phyloP scores from a whole-genome alignment of 2,329 filamentous ascomycete species.

The Paracoccidioides lutzii region DNA sequence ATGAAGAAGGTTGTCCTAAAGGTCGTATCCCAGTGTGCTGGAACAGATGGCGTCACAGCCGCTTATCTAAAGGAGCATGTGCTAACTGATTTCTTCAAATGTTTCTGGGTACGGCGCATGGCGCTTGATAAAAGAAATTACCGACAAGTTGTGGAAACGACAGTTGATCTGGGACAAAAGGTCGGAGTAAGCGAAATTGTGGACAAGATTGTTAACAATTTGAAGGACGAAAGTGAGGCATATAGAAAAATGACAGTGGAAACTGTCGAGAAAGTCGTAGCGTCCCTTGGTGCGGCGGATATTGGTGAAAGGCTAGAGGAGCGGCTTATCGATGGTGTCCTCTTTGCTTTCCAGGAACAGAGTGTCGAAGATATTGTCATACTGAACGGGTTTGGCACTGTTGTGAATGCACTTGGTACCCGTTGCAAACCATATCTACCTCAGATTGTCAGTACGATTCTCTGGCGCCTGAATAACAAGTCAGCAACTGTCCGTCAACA shows the following conservation, averaged over 20 bases:
- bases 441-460: constrained; percentile 91
- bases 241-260: constrained; percentile 99
- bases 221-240: constrained; percentile 95
- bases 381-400: constrained; percentile 93
- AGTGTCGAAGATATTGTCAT: constrained; percentile 92
- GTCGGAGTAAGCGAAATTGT: constrained; percentile 95
- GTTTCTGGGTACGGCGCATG: constrained; percentile 96
- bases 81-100: constrained; percentile 93
- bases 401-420: constrained; percentile 86
- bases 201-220: constrained; percentile 80
- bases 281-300: constrained; percentile 82
- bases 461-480: constrained; percentile 97
- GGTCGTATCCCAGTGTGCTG: constrained; percentile 89
- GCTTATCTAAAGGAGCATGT: constrained; percentile 93
- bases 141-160: constrained; percentile 93
- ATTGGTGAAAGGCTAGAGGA: constrained; percentile 88
- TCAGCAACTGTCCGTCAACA: constrained; percentile 93
- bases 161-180: constrained; percentile 91
- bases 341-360: constrained; percentile 96
- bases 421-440: constrained; percentile 93
- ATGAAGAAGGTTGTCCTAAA: constrained; percentile 99
- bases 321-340: constrained; percentile 83
- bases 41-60: constrained; percentile 87
- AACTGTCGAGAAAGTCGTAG: constrained; percentile 92
- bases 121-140: constrained; percentile 96